Base-by-base conservation (phyloP, 108 stramenopile species). In the Schizochytrium sp. region DNA sequence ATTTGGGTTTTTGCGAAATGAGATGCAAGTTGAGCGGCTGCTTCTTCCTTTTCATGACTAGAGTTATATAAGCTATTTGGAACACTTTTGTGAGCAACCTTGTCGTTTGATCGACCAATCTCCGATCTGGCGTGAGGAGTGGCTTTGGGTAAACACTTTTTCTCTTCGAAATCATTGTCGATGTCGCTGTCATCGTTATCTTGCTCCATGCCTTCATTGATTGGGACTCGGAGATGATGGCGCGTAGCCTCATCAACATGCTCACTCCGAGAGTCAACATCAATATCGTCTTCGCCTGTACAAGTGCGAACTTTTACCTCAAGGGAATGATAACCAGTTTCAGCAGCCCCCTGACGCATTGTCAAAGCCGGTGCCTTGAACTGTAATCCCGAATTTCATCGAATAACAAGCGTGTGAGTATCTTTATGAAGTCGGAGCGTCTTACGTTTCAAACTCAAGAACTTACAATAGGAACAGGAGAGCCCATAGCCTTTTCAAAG, bases 291-390 rank as follows among this genome's bases (percentile, higher is more conserved):
- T 38, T 38, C 64, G 19, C 44, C 64, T 38, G 8, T 69, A 44
- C 64, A 69, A 44, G 50, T 55, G 15, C 53, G 47, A 13, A 83
- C 76, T 28, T 83, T 83, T 47, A 83, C 76, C 15, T 83, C 76
- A n/a, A 83, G 19, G 45, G 50, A 10, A 50, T 83, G 76, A 53
- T 83, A 83, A 53, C 76, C 76, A n/a, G 76, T 83, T 8, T 69
- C 64, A 7, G 64, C 64, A 15, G 42, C 64, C 5, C 64, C 64
- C 28, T 69, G 64, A 44, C 64, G 64, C 7, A 69, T 44, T 8
- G 64, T 69, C 7, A 44, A 38, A 8, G 28, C 64, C 15, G 64
- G 64, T 8, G 64, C 40, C 64, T 15, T 7, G 64, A 69, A 69
- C 64, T 69, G 64, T 44, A 44, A 8, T 44, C 42, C 12, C 12